Percentiles rank a stretch among this genome's conserved stretches.
Conservation (phyloP, 306 rosid species). For the Vachellia pachyceras region DNA sequence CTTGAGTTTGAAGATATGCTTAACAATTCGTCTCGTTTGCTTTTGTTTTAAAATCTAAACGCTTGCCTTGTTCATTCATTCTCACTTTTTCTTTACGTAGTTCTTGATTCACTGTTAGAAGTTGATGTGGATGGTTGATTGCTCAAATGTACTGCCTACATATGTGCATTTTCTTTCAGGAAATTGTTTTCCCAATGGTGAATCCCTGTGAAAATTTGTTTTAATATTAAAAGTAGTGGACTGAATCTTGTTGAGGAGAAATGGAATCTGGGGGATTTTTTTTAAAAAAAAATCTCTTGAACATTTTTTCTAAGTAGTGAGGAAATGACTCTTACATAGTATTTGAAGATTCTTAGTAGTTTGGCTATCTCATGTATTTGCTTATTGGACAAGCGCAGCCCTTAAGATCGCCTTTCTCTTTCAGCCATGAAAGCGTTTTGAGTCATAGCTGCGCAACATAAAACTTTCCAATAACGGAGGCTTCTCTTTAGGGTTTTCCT, state of each 20-base stretch:
- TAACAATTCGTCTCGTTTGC: not conserved
- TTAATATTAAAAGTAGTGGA: constrained; percentile 61
- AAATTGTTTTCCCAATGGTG: not conserved
- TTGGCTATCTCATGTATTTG: not conserved
- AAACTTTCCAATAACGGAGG: constrained; percentile 37
- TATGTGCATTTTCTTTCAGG: not conserved
- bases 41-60: not conserved
- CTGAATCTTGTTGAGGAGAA: constrained; percentile 57
- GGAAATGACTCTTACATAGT: too few relatives aligned
- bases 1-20: too few relatives aligned
- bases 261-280: constrained; percentile 53
- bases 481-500: constrained; percentile 78
- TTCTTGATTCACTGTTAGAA: not conserved
- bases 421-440: constrained; percentile 75
- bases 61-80: not conserved
- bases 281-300: not conserved
- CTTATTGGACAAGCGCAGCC: constrained; percentile 62
- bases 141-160: not conserved
- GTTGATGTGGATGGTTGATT: not conserved
- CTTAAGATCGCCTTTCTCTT: constrained; percentile 93
- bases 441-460: constrained; percentile 83
- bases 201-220: constrained; percentile 50
- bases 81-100: not conserved
- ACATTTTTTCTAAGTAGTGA: too few relatives aligned
- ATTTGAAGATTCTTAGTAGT: not conserved